These are phyloP conservation scores for Didymella pomorum DNA, from an alignment of 2,329 filamentous ascomycete genomes.

Conservation along the genomic window DNA sequence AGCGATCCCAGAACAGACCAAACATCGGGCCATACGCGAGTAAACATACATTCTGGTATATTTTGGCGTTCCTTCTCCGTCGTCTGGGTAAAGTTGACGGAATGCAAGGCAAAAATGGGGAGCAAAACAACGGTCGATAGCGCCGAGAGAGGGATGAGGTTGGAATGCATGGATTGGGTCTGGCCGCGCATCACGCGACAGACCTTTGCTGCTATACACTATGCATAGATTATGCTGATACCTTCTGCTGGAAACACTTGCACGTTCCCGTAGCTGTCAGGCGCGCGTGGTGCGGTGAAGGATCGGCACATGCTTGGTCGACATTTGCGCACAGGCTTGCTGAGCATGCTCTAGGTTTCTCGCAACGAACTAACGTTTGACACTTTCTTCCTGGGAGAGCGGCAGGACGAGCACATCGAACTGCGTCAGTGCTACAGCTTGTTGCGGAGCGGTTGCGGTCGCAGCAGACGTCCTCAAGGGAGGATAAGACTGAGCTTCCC, in stretches of 20 bases:
- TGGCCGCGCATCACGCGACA: constrained; percentile 20
- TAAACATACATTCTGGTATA: constrained; percentile 46
- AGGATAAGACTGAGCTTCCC: constrained; percentile 15
- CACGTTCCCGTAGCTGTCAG: constrained; percentile 17
- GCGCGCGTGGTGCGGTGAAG: constrained; percentile 12
- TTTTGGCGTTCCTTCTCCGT: constrained; percentile 41
- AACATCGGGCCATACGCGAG: constrained; percentile 23
- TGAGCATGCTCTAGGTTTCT: background rate
- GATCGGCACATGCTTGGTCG: background rate
- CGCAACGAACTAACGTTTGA: background rate
- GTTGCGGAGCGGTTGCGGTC: background rate
- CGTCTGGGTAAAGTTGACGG: constrained; percentile 46
- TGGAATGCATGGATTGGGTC: constrained; percentile 35
- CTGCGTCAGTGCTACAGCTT: constrained; percentile 27
- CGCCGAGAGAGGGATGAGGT: constrained; percentile 34
- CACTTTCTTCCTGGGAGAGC: background rate
- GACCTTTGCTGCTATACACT: background rate
- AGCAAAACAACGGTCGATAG: constrained; percentile 35
- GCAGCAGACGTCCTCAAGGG: constrained; percentile 15
- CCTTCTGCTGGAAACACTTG: constrained; percentile 1
- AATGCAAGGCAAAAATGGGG: constrained; percentile 48
- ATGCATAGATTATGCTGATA: constrained; percentile 11
- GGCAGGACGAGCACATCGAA: background rate
- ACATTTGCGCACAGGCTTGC: background rate
- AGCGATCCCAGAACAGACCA: constrained; percentile 25